These are phyloP conservation scores for Sphagnum tenellum DNA, from an alignment of 225 moss, liverwort and hornwort genomes.

Conservation along the genomic window DNA sequence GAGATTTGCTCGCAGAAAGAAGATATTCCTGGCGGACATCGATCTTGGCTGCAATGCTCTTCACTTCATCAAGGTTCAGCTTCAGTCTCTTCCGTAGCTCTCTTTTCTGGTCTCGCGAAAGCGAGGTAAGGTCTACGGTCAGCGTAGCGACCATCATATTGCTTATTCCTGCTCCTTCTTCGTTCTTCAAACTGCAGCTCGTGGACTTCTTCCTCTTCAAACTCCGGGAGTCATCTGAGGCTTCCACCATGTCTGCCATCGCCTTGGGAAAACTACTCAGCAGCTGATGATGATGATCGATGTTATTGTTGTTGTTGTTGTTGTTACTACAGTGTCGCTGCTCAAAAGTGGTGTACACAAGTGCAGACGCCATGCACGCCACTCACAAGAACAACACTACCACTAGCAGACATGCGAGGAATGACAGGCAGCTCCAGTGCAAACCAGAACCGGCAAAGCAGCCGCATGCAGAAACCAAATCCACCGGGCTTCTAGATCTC, in stretches of 20 bases:
- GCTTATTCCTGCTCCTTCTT: constrained; percentile 38
- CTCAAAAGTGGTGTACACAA: constrained; percentile 34
- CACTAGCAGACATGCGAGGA: too few relatives aligned
- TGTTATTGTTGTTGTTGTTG: constrained; percentile 37
- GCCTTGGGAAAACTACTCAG: too few relatives aligned
- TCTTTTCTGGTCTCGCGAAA: constrained; percentile 53
- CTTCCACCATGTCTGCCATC: constrained; percentile 11
- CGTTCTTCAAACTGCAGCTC: constrained; percentile 56
- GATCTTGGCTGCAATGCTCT: constrained; percentile 39
- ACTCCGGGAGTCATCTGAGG: constrained; percentile 29
- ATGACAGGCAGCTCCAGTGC: too few relatives aligned
- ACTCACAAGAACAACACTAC: too few relatives aligned
- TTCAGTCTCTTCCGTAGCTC: constrained; percentile 72
- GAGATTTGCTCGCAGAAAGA: constrained; percentile 6
- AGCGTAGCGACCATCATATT: constrained; percentile 2
- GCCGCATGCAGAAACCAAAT: too few relatives aligned
- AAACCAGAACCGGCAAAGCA: too few relatives aligned
- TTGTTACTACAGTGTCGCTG: constrained; percentile 11
- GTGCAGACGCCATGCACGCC: constrained; percentile 54
- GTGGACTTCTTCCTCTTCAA: constrained; percentile 87
- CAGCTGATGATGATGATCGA: constrained; percentile 34
- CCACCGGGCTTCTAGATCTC: too few relatives aligned
- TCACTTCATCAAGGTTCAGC: constrained; percentile 56
- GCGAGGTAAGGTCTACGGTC: constrained; percentile 29
- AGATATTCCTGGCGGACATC: constrained; percentile 54